Evolutionary conservation across 768 basidiomycete genomes (phyloP).

Genomic region (Lactarius evosmus): DNA sequence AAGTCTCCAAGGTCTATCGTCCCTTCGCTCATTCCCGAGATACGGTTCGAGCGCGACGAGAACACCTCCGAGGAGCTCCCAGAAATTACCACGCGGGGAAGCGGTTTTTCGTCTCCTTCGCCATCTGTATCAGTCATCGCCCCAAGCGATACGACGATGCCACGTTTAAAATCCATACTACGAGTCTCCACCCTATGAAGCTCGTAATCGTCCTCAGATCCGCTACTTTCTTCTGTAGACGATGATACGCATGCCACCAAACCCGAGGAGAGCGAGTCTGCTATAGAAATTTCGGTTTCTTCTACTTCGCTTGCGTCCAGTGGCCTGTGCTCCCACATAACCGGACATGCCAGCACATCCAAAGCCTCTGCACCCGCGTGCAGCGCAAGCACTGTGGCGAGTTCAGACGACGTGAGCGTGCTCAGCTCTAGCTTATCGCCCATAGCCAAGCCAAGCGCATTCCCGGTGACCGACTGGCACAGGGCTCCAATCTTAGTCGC

Average conservation of each 20-base stretch:
- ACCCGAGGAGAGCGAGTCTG: slow-evolving; percentile 13
- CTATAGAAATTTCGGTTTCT: background rate
- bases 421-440: background rate
- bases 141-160: slow-evolving; percentile 14
- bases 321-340: background rate
- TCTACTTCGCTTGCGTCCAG: background rate
- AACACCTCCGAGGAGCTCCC: slow-evolving; percentile 13
- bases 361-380: background rate
- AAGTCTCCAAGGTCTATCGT: slow-evolving; percentile 25
- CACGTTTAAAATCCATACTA: slow-evolving; percentile 17
- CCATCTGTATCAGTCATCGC: background rate
- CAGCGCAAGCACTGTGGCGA: slow-evolving; percentile 7
- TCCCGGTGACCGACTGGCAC: background rate
- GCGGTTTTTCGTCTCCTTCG: slow-evolving; percentile 12
- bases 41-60: slow-evolving; percentile 6
- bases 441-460: slow-evolving; percentile 8
- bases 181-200: slow-evolving; percentile 7
- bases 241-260: slow-evolving; percentile 9
- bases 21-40: slow-evolving; percentile 14
- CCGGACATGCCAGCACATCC: slow-evolving; percentile 1
- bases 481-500: background rate
- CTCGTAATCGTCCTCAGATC: slow-evolving; percentile 19
- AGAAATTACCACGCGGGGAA: slow-evolving; percentile 23
- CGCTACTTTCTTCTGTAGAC: slow-evolving; percentile 8
- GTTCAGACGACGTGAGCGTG: slow-evolving; percentile 16